These are phyloP conservation scores for Handroanthus guayacan DNA, from an alignment of 257 asterid species.

Conservation along the genomic window DNA sequence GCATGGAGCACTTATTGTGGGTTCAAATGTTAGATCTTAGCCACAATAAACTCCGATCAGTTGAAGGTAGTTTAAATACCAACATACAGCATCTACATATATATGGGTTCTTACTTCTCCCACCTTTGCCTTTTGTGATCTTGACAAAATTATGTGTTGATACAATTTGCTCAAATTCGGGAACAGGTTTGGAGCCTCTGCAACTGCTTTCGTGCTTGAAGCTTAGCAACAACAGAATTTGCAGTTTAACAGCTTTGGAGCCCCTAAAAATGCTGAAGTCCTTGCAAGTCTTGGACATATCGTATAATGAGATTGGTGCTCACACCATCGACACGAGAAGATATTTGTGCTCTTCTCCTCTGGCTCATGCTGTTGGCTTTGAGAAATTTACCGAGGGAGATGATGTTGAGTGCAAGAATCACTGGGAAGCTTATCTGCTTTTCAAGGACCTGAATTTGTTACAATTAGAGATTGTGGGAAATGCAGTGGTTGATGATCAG, in stretches of 20 bases:
- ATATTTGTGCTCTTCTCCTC: constrained; percentile 80
- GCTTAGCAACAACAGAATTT: constrained; percentile 66
- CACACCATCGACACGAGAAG: constrained; percentile 85
- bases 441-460: constrained; percentile 70
- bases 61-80: constrained; percentile 67
- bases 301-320: constrained; percentile 81
- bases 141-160: constrained; percentile 6
- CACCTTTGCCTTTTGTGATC: neutral
- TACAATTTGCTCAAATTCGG: constrained; percentile 18
- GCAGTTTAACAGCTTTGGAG: constrained; percentile 79
- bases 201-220: constrained; percentile 86
- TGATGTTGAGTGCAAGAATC: constrained; percentile 36
- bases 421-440: constrained; percentile 72
- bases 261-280: constrained; percentile 68
- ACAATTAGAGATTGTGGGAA: constrained; percentile 78
- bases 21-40: constrained; percentile 95
- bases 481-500: constrained; percentile 52
- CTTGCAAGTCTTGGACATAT: constrained; percentile 67
- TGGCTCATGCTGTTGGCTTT: constrained; percentile 52
- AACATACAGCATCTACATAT: constrained; percentile 11
- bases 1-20: constrained; percentile 80
- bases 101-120: constrained; percentile 11
- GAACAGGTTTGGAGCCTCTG: constrained; percentile 89
- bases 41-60: constrained; percentile 76
- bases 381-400: constrained; percentile 41